A percentile compares a stretch with the other conserved stretches of the same genome.
These are phyloP conservation scores for Colletotrichum musicola DNA, from an alignment of 2,329 filamentous ascomycete genomes.

Conservation along the genomic window DNA sequence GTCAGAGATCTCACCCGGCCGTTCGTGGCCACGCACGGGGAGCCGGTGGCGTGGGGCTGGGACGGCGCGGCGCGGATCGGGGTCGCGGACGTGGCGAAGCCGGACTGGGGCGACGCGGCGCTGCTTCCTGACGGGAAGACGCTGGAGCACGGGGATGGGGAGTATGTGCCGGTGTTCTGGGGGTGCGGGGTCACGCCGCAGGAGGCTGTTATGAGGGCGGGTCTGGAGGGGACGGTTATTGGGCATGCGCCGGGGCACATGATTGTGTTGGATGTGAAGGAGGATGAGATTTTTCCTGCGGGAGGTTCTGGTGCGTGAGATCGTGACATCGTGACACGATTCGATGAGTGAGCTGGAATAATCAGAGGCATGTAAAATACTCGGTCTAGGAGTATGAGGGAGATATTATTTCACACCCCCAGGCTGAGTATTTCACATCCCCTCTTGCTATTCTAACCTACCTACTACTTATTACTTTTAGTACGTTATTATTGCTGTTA, in stretches of 20 bases:
- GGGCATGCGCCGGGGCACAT: slow-evolving; percentile 73
- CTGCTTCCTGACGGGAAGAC: slow-evolving; percentile 55
- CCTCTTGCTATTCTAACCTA: no score
- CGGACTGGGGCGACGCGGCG: slow-evolving; percentile 69
- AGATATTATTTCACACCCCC: no score
- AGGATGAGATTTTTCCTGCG: slow-evolving; percentile 51
- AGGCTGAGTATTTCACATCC: no score
- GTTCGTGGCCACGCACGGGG: slow-evolving; percentile 71
- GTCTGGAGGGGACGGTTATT: slow-evolving; percentile 67
- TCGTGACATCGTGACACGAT: no score
- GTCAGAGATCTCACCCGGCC: slow-evolving; percentile 68
- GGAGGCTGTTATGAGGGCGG: slow-evolving; percentile 70
- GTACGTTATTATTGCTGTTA: no score
- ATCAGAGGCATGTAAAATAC: no score
- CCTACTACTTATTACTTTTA: no score
- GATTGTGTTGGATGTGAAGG: slow-evolving; percentile 67
- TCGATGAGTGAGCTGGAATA: no score
- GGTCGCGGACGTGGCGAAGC: slow-evolving; percentile 63
- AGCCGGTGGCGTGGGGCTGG: slow-evolving; percentile 76
- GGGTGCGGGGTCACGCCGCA: slow-evolving; percentile 77
- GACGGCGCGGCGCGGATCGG: slow-evolving; percentile 64
- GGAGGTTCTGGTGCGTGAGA: no score
- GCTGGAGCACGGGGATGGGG: slow-evolving; percentile 47
- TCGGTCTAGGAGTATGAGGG: no score
- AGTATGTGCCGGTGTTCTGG: slow-evolving; percentile 70